Percentiles rank a stretch among this genome's conserved stretches.
These are phyloP conservation scores for Fusarium agapanthi DNA, from an alignment of 2,329 filamentous ascomycete genomes.

Conservation along the genomic window DNA sequence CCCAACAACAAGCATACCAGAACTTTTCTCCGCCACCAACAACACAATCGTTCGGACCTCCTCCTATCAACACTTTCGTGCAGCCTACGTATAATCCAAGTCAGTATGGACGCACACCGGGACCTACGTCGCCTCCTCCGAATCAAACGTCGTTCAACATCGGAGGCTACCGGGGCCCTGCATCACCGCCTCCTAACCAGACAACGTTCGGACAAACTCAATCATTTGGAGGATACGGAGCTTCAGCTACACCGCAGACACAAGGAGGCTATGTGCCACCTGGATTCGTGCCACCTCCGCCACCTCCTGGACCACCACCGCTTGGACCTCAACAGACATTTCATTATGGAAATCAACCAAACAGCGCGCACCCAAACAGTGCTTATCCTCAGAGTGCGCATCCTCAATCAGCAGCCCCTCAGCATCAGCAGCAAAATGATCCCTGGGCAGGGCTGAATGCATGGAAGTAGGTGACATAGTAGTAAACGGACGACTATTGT, in stretches of 20 bases:
- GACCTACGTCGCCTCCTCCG: conserved; percentile 69
- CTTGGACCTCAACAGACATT: conserved; percentile 70
- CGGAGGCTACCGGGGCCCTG: conserved; percentile 51
- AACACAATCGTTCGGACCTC: conserved; percentile 45
- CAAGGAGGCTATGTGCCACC: conserved; percentile 59
- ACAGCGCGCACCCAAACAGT: conserved; percentile 40
- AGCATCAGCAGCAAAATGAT: conserved; percentile 56
- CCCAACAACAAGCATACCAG: conserved; percentile 54
- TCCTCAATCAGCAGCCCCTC: conserved; percentile 45
- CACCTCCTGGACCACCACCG: conserved; percentile 69
- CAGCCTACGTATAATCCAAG: conserved; percentile 67
- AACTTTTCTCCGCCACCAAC: conserved; percentile 47
- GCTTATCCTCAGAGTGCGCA: conserved; percentile 46
- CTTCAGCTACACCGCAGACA: conserved; percentile 52
- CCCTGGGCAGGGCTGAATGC: conserved; percentile 63
- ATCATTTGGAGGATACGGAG: conserved; percentile 51
- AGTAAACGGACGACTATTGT: not conserved
- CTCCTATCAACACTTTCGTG: conserved; percentile 55
- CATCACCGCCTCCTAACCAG: conserved; percentile 69
- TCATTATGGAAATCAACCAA: conserved; percentile 56
- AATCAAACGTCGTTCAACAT: conserved; percentile 63
- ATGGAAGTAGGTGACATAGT: conserved; percentile 53
- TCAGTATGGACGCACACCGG: conserved; percentile 65
- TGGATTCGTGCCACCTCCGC: conserved; percentile 70
- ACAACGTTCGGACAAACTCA: conserved; percentile 54